These are phyloP conservation scores for Niveomyces coronatus DNA, from an alignment of 2,329 filamentous ascomycete species.

Conservation along the genomic window DNA sequence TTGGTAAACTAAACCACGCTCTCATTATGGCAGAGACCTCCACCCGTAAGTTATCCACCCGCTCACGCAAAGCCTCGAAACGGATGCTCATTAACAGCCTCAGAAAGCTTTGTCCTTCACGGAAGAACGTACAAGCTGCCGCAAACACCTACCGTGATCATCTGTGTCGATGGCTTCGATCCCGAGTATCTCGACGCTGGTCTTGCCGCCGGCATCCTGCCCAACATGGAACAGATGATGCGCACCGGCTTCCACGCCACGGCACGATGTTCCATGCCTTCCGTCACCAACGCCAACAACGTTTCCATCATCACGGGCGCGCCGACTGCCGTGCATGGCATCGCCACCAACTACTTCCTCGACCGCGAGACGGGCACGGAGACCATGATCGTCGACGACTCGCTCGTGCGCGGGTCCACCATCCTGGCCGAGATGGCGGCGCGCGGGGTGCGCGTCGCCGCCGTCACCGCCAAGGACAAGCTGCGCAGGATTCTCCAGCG, in stretches of 20 bases:
- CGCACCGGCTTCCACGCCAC: constrained; percentile 27
- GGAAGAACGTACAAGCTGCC: constrained; percentile 9
- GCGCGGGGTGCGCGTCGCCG: constrained; percentile 28
- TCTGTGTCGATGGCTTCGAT: constrained; percentile 34
- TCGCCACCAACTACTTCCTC: constrained; percentile 33
- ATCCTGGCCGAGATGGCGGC: constrained; percentile 29
- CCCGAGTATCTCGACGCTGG: constrained; percentile 28
- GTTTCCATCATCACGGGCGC: constrained; percentile 33
- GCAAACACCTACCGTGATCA: constrained; percentile 24
- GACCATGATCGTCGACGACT: constrained; percentile 30
- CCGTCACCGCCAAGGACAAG: constrained; percentile 35
- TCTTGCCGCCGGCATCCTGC: constrained; percentile 23
- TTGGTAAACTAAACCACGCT: no score
- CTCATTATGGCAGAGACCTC: no score
- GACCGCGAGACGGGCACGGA: constrained; percentile 28
- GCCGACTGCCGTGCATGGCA: constrained; percentile 29
- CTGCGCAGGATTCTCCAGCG: constrained; percentile 29
- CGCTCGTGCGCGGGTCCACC: constrained; percentile 29
- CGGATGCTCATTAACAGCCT: no score
- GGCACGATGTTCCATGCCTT: constrained; percentile 30
- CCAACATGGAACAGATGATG: constrained; percentile 22
- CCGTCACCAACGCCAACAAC: constrained; percentile 35
- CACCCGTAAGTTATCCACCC: no score
- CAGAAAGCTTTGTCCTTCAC: constrained; percentile 1
- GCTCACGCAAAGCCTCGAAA: no score